Percentiles rank a stretch among this genome's conserved stretches.
These are phyloP conservation scores for Mortierella sp. DNA, from an alignment of 371 early-diverging fungal species.

Conservation along the genomic window DNA sequence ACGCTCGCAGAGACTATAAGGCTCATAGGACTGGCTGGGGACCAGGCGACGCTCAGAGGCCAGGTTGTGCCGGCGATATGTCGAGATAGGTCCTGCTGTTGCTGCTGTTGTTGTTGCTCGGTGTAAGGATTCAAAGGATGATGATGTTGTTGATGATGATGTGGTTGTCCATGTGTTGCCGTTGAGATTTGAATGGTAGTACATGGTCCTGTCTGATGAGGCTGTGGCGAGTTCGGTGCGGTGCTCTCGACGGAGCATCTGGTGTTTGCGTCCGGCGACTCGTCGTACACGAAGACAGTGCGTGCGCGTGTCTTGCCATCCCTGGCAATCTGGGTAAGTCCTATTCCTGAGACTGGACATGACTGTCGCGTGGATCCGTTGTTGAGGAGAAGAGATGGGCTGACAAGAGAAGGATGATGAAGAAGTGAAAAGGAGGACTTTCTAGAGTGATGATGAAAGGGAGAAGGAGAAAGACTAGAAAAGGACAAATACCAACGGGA, in stretches of 20 bases:
- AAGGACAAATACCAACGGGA: too few relatives aligned
- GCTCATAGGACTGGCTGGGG: slow-evolving; percentile 4
- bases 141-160: slow-evolving; percentile 10
- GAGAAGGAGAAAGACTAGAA: neutral
- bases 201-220: slow-evolving; percentile 21
- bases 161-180: slow-evolving; percentile 1
- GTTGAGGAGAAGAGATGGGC: neutral
- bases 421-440: neutral
- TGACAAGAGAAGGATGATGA: neutral
- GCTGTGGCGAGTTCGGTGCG: slow-evolving; percentile 20
- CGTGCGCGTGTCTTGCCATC: slow-evolving; percentile 24
- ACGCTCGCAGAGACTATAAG: slow-evolving; percentile 1
- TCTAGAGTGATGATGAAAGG: neutral
- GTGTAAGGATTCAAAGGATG: neutral
- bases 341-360: slow-evolving; percentile 41
- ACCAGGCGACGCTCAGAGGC: slow-evolving; percentile 6
- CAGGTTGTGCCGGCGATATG: slow-evolving; percentile 16
- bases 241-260: slow-evolving; percentile 43
- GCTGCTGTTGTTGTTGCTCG: neutral
- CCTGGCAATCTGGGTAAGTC: slow-evolving; percentile 14
- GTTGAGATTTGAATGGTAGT: slow-evolving; percentile 18
- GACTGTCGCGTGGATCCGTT: neutral
- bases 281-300: slow-evolving; percentile 55
- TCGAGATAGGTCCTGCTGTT: slow-evolving; percentile 3
- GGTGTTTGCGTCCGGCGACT: slow-evolving; percentile 46